Conservation (phyloP, 2,329 filamentous ascomycete species). For the Colletotrichum viniferum region DNA sequence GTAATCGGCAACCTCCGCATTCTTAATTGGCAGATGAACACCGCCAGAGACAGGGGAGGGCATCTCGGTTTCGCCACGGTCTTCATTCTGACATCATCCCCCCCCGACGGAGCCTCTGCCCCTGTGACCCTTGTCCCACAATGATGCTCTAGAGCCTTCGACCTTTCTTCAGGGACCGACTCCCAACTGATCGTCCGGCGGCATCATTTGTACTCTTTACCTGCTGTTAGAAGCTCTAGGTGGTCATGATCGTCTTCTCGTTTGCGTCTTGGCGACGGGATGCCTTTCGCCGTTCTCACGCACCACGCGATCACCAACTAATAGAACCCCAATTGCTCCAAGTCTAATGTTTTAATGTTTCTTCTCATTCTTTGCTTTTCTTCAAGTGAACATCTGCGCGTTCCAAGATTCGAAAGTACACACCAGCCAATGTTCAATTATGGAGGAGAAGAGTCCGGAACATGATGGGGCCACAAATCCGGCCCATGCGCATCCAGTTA, state of each 20-base stretch:
- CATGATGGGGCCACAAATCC: background rate
- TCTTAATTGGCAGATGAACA: background rate
- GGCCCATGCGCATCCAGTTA: background rate
- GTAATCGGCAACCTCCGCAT: background rate
- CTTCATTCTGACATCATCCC: slow-evolving; percentile 17
- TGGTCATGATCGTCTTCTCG: background rate
- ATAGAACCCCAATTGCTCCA: background rate
- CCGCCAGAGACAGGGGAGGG: background rate
- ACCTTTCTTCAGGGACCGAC: background rate
- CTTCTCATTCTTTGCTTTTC: background rate
- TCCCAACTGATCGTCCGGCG: background rate
- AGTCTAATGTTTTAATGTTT: background rate
- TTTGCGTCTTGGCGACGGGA: background rate
- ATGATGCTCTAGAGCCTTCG: background rate
- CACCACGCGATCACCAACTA: background rate
- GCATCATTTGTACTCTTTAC: background rate
- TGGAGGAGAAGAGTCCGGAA: background rate
- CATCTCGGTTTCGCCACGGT: background rate
- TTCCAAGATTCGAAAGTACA: background rate
- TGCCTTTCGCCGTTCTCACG: background rate
- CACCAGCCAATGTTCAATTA: background rate
- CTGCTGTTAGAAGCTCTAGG: background rate
- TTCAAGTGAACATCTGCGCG: background rate
- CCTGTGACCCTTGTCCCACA: background rate
- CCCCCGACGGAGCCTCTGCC: background rate